Evolutionary conservation across 805 yeast genomes (phyloP), one percentile per base, ranked within the genome.

Genomic region (Yamadazyma endophytica): DNA sequence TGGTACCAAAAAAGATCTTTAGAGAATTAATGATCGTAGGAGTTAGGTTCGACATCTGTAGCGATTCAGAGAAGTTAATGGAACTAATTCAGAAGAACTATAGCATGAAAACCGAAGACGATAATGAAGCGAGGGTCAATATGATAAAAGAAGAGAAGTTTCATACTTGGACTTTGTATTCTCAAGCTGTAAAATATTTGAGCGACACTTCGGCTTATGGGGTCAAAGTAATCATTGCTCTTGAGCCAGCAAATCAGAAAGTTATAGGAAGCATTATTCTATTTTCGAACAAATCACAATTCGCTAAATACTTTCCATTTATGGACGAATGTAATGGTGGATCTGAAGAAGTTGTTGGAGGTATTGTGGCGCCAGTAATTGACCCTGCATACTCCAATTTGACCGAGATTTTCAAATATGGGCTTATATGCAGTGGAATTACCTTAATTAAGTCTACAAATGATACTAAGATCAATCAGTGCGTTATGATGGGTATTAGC

Each of bases 21-120:
- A 54, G 70, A 30, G 78, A 73, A 39, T 58, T 77, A 39, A 73
- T 70, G 58, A 70, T 74, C 34, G 73, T 74, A 23, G 79, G 80
- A 3, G 70, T 76, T 9, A 54, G 75, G 39, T 75, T 77, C 50
- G 79, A 74, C 43, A 61, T 75, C n/a, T 69, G 77, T 43, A 58
- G 54, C 36, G 61, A 69, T 35, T 50, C 65, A 9, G 52, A 54
- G 3, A 66, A 68, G 39, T 52, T 75, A 24, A 47, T 65, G 40
- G 51, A 55, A n/a, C 47, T 73, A n/a, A 53, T 73, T 5, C 45
- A 53, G 24, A 39, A 29, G 21, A 36, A 26, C 16, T 15, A 29
- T 21, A 26, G 24, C 14, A 19, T 11, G 20, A 41, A 52, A 13
- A 38, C 51, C 3, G 41, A 25, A n/a, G 30, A 12, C 11, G 28